phyloP scores from a whole-genome alignment of 2,329 filamentous ascomycete genomes.

The Didymella glomerata region DNA sequence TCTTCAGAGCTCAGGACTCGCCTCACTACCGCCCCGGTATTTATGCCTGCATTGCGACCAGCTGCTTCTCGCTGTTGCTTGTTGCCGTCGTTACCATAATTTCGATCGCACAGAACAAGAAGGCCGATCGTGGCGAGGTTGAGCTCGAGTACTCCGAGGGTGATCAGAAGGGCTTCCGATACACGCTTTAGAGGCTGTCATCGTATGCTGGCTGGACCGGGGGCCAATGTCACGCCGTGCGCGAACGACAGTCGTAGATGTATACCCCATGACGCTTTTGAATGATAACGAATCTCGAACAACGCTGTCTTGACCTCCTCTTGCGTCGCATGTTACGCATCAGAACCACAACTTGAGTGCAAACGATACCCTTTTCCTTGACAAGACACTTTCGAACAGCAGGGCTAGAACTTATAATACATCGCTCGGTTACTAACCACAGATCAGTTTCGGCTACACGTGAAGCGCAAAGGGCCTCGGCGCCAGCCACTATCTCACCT shows the following conservation, averaged over 20 bases:
- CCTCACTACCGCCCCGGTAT: slow-evolving; percentile 50
- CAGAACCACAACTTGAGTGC: background rate
- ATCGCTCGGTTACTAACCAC: slow-evolving; percentile 10
- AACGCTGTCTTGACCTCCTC: background rate
- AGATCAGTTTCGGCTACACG: slow-evolving; percentile 3
- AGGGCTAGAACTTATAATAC: background rate
- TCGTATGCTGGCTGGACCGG: background rate
- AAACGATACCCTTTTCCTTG: too few relatives aligned
- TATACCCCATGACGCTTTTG: slow-evolving; percentile 5
- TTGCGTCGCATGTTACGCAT: background rate
- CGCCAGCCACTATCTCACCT: background rate
- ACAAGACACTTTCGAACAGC: too few relatives aligned
- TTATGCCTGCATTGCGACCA: slow-evolving; percentile 52
- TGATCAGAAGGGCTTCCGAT: slow-evolving; percentile 48
- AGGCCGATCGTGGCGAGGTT: slow-evolving; percentile 53
- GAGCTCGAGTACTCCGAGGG: slow-evolving; percentile 51
- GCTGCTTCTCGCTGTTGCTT: slow-evolving; percentile 48
- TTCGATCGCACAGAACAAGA: slow-evolving; percentile 49
- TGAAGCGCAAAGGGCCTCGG: background rate
- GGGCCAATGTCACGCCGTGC: background rate
- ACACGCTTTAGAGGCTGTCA: slow-evolving; percentile 34
- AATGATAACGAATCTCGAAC: background rate
- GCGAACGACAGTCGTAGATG: background rate
- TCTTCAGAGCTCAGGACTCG: slow-evolving; percentile 63
- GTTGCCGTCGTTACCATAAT: slow-evolving; percentile 44